Evolutionary conservation across 345 rosid species (phyloP), one percentile per base, ranked within the genome.

Genomic region (Pistacia atlantica): DNA sequence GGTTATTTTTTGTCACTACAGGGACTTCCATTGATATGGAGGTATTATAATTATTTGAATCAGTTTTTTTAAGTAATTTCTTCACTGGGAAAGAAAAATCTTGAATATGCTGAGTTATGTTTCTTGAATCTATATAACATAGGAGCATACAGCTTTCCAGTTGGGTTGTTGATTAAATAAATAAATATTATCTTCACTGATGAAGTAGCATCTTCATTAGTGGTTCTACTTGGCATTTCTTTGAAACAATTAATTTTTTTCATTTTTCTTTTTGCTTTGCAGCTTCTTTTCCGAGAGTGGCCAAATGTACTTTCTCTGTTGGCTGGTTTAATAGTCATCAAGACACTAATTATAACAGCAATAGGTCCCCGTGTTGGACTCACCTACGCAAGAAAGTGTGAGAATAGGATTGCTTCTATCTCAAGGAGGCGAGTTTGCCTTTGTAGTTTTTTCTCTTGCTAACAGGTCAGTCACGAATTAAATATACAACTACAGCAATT

Each of bases 371-470:
- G 96, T 69, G 96, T 95, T 83, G 99, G 99, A 71, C 97, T 95
- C 38, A 91, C 93, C 93, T 11, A 16, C 89, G 37, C 94, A 87
- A 84, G 98, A 95, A 89, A 95, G 99, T 54, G 88, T 95, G 74
- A 87, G 99, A 89, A 80, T 93, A 22, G 98, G 99, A 35, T 86
- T 95, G 77, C 94, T 95, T 80, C 88, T 93, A 57, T 95, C 99
- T 33, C 99, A 95, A 81, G 99, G 99, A 86, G 99, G 99, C 49
- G 98, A 95, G 83, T 95, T 95, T 70, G 99, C 91, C 46, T 95
- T 95, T 49, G 98, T 95, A 46, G 99, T 95, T 20, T 95, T 95
- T 80, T 93, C 98, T 82, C 83, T 95, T 58, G 98, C 99, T 63
- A 95, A 95, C 90, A 87, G 97, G 99, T 93, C 57, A 9, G 84